Conservation (phyloP, 1,139 yeast species). For the Wickerhamomyces sp. region DNA sequence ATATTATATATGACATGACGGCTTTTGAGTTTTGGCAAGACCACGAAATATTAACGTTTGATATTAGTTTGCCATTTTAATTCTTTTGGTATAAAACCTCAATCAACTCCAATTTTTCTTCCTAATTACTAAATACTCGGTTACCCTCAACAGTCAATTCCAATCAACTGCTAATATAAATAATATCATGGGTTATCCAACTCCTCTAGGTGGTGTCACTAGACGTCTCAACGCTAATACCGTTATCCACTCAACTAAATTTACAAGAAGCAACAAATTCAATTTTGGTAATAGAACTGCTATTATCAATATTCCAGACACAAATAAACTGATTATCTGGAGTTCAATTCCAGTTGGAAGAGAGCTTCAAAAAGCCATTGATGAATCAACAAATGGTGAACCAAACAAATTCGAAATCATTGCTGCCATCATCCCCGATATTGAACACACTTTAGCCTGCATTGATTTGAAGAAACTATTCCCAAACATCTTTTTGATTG, state of each 20-base stretch:
- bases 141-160: too few species aligned
- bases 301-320: constrained; percentile 34
- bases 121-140: too few species aligned
- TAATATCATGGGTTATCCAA: constrained; percentile 19
- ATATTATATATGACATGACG: too few species aligned
- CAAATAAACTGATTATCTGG: constrained; percentile 45
- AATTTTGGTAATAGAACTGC: constrained; percentile 64
- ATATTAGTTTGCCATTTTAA: too few species aligned
- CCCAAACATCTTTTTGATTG: constrained; percentile 10
- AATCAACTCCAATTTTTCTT: too few species aligned
- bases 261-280: constrained; percentile 35
- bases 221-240: constrained; percentile 42
- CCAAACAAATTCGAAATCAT: constrained; percentile 27
- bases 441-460: constrained; percentile 49
- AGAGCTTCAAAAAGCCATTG: constrained; percentile 35
- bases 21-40: too few species aligned
- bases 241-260: constrained; percentile 46
- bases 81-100: too few species aligned
- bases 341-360: constrained; percentile 56
- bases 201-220: constrained; percentile 37
- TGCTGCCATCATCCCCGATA: constrained; percentile 42
- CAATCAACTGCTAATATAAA: neutral
- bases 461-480: constrained; percentile 6
- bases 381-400: constrained; percentile 33
- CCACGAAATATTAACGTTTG: too few species aligned